These are phyloP conservation scores for Cladosporium halotolerans DNA, from an alignment of 2,329 filamentous ascomycete species.

Conservation along the genomic window DNA sequence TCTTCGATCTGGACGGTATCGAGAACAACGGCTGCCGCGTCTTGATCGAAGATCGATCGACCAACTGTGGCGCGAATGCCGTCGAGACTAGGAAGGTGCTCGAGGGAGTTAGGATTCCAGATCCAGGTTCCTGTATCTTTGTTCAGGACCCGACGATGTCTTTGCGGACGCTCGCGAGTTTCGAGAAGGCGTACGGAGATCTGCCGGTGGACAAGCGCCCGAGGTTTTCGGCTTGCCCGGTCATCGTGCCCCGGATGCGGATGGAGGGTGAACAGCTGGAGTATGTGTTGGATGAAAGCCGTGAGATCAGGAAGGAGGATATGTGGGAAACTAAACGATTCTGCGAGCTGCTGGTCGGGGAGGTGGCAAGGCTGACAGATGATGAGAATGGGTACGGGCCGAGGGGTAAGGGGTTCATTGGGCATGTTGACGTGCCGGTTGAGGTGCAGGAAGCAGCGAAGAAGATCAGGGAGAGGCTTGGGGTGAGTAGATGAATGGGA, in stretches of 20 bases:
- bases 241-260: conserved; percentile 26
- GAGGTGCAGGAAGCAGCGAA: conserved; percentile 29
- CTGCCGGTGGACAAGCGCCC: conserved; percentile 11
- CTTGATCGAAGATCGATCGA: conserved; percentile 40
- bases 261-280: conserved; percentile 2
- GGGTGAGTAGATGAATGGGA: neutral
- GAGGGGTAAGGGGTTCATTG: conserved; percentile 38
- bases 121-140: conserved; percentile 29
- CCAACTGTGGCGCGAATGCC: conserved; percentile 43
- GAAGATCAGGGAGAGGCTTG: neutral
- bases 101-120: conserved; percentile 22
- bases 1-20: conserved; percentile 25
- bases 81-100: conserved; percentile 32
- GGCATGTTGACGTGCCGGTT: conserved; percentile 37
- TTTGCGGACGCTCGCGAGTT: conserved; percentile 36
- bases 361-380: conserved; percentile 40
- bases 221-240: conserved; percentile 28
- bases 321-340: conserved; percentile 38
- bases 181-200: conserved; percentile 34
- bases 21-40: conserved; percentile 26
- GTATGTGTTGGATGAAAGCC: neutral
- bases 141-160: conserved; percentile 45
- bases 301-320: neutral
- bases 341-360: conserved; percentile 38
- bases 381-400: conserved; percentile 41